Base-by-base conservation (phyloP, 768 basidiomycete genomes). In the Boletus sensibilis region DNA sequence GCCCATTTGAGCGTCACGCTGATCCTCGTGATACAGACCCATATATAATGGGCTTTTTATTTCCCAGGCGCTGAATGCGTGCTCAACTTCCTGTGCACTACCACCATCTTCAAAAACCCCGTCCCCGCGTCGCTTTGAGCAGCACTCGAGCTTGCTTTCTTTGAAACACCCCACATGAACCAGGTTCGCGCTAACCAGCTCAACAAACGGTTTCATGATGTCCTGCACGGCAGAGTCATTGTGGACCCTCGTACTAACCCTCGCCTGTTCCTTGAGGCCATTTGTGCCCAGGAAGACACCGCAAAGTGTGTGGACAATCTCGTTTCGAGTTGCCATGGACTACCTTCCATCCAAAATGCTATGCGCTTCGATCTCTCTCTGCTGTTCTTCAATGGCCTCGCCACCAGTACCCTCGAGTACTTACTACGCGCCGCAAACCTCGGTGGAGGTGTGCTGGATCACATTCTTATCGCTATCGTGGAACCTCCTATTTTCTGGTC, bases 401-500 rank as follows among this genome's bases (percentile, higher is more conserved):
- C 74, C 5, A 55, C 75, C 0, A 55, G 38, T 0, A 59, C 83
- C 12, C 68, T 82, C 13, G 53, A 62, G 1, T 81, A 77, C 54
- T 53, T 85, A 3, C 68, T 74, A 31, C 72, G 64, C 3, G 63
- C 83, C 4, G 65, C 65, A 40, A 58, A 63, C 43, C 70, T 84
- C 51, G 75, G 73, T 9, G 85, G 85, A 2, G 59, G 69, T 4
- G 73, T 77, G 35, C 57, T 86, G 1, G 61, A 73, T n/a, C 64
- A 70, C 29, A 62, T 84, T n/a, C 53, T 86, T 25, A 18, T 67
- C 39, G 58, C 64, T 2, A 77, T 85, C 10, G 76, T 79, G 8
- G 76, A 84, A 0, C 84, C 83, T 4, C 76, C 81, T 0, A 73
- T 82, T 16, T 84, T 84, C 58, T 85, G 81, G 81, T 57, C 55